phyloP scores from a whole-genome alignment of 2,329 filamentous ascomycete genomes.

The Berkeleyomyces basicola region DNA sequence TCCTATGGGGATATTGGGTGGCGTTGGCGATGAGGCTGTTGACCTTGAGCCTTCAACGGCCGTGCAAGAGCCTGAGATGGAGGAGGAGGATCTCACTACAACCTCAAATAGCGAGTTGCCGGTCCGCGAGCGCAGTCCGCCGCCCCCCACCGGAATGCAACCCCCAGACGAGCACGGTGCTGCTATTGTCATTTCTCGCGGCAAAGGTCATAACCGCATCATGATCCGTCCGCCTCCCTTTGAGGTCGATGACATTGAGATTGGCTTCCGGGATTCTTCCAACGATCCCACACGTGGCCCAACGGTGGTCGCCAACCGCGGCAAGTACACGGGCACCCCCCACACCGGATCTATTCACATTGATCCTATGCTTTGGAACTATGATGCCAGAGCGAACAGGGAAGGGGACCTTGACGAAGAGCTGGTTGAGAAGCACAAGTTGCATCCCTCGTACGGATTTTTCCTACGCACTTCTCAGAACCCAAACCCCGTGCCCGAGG shows the following conservation, averaged over 20 bases:
- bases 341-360: slow-evolving; percentile 37
- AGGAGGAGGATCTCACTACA: slow-evolving; percentile 7
- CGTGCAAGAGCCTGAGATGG: slow-evolving; percentile 10
- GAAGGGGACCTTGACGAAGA: slow-evolving; percentile 36
- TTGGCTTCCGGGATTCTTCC: slow-evolving; percentile 41
- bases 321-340: slow-evolving; percentile 36
- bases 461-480: slow-evolving; percentile 33
- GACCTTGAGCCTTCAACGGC: slow-evolving; percentile 11
- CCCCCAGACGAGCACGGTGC: slow-evolving; percentile 37
- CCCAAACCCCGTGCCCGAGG: slow-evolving; percentile 20
- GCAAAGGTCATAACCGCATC: slow-evolving; percentile 34
- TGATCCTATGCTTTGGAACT: slow-evolving; percentile 36
- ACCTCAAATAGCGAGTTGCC: slow-evolving; percentile 16
- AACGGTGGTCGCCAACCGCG: slow-evolving; percentile 24
- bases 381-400: slow-evolving; percentile 32
- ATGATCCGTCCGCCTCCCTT: slow-evolving; percentile 32
- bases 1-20: slow-evolving; percentile 22
- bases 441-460: slow-evolving; percentile 39
- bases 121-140: slow-evolving; percentile 24
- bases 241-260: slow-evolving; percentile 35
- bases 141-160: slow-evolving; percentile 24
- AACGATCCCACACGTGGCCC: slow-evolving; percentile 33
- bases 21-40: slow-evolving; percentile 10
- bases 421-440: slow-evolving; percentile 29
- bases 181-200: slow-evolving; percentile 28